A percentile compares a stretch with the other conserved stretches of the same genome.
These are phyloP conservation scores for Aspergillus awamori DNA, from an alignment of 2,329 filamentous ascomycete species.

Conservation along the genomic window DNA sequence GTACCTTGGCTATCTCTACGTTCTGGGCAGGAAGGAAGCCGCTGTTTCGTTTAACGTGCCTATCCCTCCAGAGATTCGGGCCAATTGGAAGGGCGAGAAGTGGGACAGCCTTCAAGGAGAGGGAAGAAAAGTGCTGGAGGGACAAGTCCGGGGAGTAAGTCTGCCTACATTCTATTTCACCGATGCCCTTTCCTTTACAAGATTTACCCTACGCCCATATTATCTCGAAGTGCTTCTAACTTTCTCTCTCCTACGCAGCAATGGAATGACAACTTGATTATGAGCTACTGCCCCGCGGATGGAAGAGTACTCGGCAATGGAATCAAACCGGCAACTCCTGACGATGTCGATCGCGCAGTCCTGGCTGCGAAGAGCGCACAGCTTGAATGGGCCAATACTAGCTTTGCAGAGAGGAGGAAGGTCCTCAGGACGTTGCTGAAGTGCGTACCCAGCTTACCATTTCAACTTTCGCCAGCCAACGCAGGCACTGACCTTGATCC, in stretches of 20 bases:
- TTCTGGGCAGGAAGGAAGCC: slow-evolving; percentile 34
- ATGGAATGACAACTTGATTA: slow-evolving; percentile 44
- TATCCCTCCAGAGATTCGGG: slow-evolving; percentile 38
- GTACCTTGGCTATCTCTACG: slow-evolving; percentile 37
- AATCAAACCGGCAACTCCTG: slow-evolving; percentile 70
- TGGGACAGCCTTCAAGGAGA: slow-evolving; percentile 41
- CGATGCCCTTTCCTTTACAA: background rate
- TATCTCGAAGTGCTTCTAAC: background rate
- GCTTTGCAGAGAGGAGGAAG: slow-evolving; percentile 73
- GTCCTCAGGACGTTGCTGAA: slow-evolving; percentile 81
- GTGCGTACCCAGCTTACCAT: slow-evolving; percentile 33
- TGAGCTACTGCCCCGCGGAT: slow-evolving; percentile 73
- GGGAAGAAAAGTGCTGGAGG: slow-evolving; percentile 40
- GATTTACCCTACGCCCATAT: background rate
- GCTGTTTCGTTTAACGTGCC: slow-evolving; percentile 44
- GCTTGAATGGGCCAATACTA: slow-evolving; percentile 73
- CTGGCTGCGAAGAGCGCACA: slow-evolving; percentile 75
- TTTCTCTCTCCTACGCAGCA: slow-evolving; percentile 27
- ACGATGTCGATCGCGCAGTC: slow-evolving; percentile 78
- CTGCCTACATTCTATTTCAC: background rate
- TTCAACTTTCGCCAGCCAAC: background rate
- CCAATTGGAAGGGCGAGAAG: slow-evolving; percentile 33
- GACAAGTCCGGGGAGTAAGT: slow-evolving; percentile 45
- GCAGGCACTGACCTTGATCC: background rate
- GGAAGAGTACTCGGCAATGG: slow-evolving; percentile 73